phyloP scores from a whole-genome alignment of 2,329 filamentous ascomycete species.

The Sphaerulina musiva region DNA sequence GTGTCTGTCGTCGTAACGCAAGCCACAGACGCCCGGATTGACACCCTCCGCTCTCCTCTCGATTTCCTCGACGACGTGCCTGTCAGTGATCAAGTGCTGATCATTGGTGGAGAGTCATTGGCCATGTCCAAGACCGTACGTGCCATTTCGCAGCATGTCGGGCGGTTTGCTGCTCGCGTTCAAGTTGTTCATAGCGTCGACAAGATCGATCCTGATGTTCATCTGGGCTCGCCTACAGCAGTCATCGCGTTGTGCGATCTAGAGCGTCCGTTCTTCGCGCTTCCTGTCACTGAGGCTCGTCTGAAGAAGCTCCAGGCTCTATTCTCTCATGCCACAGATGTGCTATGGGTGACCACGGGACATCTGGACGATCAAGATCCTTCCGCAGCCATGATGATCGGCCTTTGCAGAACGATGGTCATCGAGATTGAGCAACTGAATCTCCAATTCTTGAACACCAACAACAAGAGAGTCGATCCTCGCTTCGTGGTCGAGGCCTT shows the following conservation, averaged over 20 bases:
- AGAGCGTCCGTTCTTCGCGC: slow-evolving; percentile 17
- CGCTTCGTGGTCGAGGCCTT: slow-evolving; percentile 16
- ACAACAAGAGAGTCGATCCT: slow-evolving; percentile 9
- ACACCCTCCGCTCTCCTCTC: slow-evolving; percentile 18
- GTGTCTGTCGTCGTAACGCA: slow-evolving; percentile 18
- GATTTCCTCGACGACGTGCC: slow-evolving; percentile 15
- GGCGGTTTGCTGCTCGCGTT: slow-evolving; percentile 15
- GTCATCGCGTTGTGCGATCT: slow-evolving; percentile 20
- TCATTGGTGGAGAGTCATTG: slow-evolving; percentile 17
- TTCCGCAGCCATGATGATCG: slow-evolving; percentile 18
- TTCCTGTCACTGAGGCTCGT: slow-evolving; percentile 9
- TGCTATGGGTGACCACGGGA: slow-evolving; percentile 17
- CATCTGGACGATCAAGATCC: slow-evolving; percentile 14
- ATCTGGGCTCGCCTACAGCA: slow-evolving; percentile 7
- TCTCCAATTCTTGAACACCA: slow-evolving; percentile 18
- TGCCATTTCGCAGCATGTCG: slow-evolving; percentile 13
- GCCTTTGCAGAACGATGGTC: slow-evolving; percentile 17
- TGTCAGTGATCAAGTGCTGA: slow-evolving; percentile 15
- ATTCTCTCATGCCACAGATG: slow-evolving; percentile 11
- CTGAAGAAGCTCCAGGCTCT: slow-evolving; percentile 15
- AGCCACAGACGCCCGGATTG: slow-evolving; percentile 14
- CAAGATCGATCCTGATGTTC: slow-evolving; percentile 11
- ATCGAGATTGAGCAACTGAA: slow-evolving; percentile 16
- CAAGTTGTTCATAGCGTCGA: slow-evolving; percentile 16
- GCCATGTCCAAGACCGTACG: slow-evolving; percentile 15